Evolutionary conservation across 495 filamentous ascomycete species (phyloP).

Genomic region (Daldinia grandis): DNA sequence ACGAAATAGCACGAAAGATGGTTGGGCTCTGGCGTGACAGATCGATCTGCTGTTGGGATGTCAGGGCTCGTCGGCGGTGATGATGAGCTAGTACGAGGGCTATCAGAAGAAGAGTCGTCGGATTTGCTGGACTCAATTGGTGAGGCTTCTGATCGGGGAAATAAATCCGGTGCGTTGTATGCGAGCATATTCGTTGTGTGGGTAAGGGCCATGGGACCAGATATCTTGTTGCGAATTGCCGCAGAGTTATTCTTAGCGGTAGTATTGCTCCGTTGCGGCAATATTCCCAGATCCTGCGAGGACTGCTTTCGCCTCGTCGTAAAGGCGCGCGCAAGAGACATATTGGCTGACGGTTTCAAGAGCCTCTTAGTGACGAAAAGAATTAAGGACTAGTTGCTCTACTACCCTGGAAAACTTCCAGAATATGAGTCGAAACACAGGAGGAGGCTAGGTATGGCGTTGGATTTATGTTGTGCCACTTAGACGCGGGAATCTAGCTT

Average conservation of each 20-base stretch:
- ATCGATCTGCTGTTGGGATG: conserved; percentile 68
- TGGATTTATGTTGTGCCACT: conserved; percentile 38
- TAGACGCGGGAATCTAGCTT: conserved; percentile 27
- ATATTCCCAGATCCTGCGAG: conserved; percentile 47
- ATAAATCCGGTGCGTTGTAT: conserved; percentile 88
- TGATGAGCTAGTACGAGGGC: conserved; percentile 63
- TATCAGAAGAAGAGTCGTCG: conserved; percentile 66
- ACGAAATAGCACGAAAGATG: conserved; percentile 85
- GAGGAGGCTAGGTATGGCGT: conserved; percentile 19
- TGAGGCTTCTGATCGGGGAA: conserved; percentile 62
- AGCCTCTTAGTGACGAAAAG: background rate
- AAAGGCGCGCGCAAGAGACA: conserved; percentile 73
- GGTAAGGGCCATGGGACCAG: conserved; percentile 81
- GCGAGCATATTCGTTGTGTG: conserved; percentile 97
- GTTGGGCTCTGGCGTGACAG: conserved; percentile 70
- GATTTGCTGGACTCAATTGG: conserved; percentile 63
- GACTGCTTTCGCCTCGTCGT: conserved; percentile 63
- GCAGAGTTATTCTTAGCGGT: conserved; percentile 46
- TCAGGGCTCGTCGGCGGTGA: conserved; percentile 77
- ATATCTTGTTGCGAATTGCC: conserved; percentile 74
- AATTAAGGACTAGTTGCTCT: conserved; percentile 8
- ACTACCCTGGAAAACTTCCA: conserved; percentile 32
- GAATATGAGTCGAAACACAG: conserved; percentile 30
- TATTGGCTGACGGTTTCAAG: conserved; percentile 40
- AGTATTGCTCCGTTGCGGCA: conserved; percentile 58